phyloP scores from a whole-genome alignment of 495 filamentous ascomycete genomes.

The Thermothielavioides terrestris region DNA sequence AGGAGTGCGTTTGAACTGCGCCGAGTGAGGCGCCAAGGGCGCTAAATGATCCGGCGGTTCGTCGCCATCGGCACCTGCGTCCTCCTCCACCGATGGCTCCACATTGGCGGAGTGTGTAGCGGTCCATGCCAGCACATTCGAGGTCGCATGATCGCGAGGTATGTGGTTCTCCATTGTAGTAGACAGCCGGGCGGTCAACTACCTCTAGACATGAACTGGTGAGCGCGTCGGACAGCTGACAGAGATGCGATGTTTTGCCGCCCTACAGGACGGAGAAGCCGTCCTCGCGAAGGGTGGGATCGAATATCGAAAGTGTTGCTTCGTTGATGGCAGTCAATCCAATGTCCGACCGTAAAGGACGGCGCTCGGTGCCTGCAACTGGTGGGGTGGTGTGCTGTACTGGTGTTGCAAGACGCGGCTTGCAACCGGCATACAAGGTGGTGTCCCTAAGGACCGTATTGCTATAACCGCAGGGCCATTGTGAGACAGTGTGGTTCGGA shows the following conservation, averaged over 20 bases:
- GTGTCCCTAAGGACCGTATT: conserved; percentile 49
- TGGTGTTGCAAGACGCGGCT: conserved; percentile 16
- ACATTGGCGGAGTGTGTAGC: conserved; percentile 32
- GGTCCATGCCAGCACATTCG: conserved; percentile 36
- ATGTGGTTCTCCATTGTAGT: conserved; percentile 32
- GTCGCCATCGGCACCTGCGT: conserved; percentile 25
- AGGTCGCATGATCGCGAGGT: conserved; percentile 31
- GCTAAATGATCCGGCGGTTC: conserved; percentile 24
- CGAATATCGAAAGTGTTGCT: neutral
- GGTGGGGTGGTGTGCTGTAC: no score
- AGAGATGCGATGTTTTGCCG: neutral
- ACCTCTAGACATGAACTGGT: neutral
- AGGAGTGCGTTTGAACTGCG: conserved; percentile 34
- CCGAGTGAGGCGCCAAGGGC: conserved; percentile 12
- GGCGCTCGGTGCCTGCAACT: conserved; percentile 12
- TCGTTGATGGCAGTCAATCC: conserved; percentile 4
- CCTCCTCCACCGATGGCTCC: conserved; percentile 37
- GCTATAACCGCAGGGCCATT: conserved; percentile 48
- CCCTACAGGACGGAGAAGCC: neutral
- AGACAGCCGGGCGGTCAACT: neutral
- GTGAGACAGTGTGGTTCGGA: conserved; percentile 7
- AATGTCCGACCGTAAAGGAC: conserved; percentile 1
- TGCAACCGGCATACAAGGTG: conserved; percentile 23
- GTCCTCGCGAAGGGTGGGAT: neutral
- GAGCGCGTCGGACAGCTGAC: neutral